Evolutionary conservation across 768 basidiomycete genomes (phyloP), one percentile per base, ranked within the genome.

Genomic region (Mrakia frigida): DNA sequence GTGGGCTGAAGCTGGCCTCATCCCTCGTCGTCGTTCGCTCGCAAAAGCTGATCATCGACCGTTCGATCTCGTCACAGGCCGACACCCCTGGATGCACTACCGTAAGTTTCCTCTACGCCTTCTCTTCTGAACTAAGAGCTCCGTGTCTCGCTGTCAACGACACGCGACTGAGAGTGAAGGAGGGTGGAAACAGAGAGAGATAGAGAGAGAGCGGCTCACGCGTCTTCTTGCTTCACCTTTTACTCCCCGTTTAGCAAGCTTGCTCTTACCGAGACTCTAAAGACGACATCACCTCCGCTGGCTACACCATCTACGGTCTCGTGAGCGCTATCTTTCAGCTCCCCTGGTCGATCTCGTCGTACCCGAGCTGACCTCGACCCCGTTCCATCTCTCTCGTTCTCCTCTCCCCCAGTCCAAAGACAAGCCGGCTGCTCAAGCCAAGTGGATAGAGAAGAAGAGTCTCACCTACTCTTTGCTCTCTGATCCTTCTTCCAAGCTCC

Each of bases 181-280:
- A 50, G 13, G 46, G 46, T 2, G 18, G 46, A 50, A 14, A n/a
- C n/a, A n/a, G 46, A 50, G 46, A 2, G 18, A 2, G 16, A 50
- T 11, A 14, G 46, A 18, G 21, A 14, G 46, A 50, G 21, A 50
- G 46, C n/a, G n/a, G n/a, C 46, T 50, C 46, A 50, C 46, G 46
- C 46, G 46, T 50, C 46, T 50, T n/a, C n/a, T n/a, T 59, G 18
- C 6, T 7, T 59, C 10, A 59, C 56, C 56, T 63, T 33, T 33
- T 25, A 7, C 37, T 63, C 61, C 13, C 7, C 25, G 4, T 21
- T 31, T 11, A 68, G 65, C 46, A 98, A 82, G 94, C 95, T 0
- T 98, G 95, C 82, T 91, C 90, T 6, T 98, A 92, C 87, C 87
- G 93, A 28, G 94, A 98, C 82, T 86, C 86, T 72, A 92, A 91